Conservation (phyloP, 352 stramenopile genomes). For the Phytophthora gonapodyides region DNA sequence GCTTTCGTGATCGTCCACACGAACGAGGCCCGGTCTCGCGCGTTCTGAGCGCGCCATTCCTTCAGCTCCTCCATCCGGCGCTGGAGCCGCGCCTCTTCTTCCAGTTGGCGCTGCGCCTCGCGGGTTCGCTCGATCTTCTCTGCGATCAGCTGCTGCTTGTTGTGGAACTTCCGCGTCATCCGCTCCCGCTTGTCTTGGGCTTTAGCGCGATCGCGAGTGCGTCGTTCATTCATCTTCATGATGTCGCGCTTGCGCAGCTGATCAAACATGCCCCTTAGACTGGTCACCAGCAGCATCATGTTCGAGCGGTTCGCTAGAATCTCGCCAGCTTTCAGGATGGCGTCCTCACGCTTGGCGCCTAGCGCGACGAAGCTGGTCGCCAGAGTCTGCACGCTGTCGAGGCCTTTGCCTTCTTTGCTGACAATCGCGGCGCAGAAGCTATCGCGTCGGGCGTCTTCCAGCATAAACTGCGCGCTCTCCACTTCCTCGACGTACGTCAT, state of each 20-base stretch:
- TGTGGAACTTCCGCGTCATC: constrained; percentile 64
- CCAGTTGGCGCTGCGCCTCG: constrained; percentile 49
- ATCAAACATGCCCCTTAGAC: constrained; percentile 69
- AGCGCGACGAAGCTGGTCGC: constrained; percentile 68
- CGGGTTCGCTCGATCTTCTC: constrained; percentile 70
- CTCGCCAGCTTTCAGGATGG: constrained; percentile 76
- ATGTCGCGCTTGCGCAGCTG: constrained; percentile 73
- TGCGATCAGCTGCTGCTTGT: constrained; percentile 64
- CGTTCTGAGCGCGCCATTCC: constrained; percentile 40
- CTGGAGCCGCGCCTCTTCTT: constrained; percentile 47
- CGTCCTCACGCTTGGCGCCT: constrained; percentile 62
- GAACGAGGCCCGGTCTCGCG: constrained; percentile 43
- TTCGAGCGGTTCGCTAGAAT: constrained; percentile 83
- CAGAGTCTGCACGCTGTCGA: constrained; percentile 68
- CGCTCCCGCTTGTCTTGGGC: constrained; percentile 63
- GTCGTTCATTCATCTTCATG: constrained; percentile 77
- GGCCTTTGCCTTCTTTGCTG: constrained; percentile 56
- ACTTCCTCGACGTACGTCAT: constrained; percentile 79
- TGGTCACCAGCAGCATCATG: constrained; percentile 74
- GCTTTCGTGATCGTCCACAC: constrained; percentile 73
- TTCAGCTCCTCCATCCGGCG: constrained; percentile 43
- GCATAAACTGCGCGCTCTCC: constrained; percentile 66
- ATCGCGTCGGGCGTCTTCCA: constrained; percentile 67
- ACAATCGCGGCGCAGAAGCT: constrained; percentile 66
- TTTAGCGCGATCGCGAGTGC: constrained; percentile 61